Base-by-base conservation (phyloP, 1,139 yeast species). In the Groenewaldozyma sp. region DNA sequence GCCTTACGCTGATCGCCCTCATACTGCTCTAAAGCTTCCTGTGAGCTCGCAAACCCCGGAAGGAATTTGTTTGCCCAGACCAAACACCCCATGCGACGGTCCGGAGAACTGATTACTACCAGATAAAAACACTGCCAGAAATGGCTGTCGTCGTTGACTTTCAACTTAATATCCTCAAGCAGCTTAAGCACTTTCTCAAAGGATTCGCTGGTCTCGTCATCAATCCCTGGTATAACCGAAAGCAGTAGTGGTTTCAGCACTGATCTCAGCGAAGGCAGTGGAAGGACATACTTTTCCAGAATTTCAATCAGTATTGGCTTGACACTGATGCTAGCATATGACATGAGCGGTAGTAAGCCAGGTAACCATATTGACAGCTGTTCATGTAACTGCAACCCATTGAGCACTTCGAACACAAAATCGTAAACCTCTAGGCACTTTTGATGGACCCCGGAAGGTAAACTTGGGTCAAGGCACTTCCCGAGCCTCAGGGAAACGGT, bases 381-480 rank as follows among this genome's bases (percentile, higher is more conserved):
- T n/a, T 26, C 37, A 13, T 28, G 41, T 14, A 24, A 35, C 29
- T 24, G 45, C 37, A 44, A 36, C 7, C 50, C 50, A 26, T 45
- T 45, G 38, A 88, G 62, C 19, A 76, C 70, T 29, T 69, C 70
- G 60, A 91, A 84, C 2, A 88, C 74, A 40, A 69, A 65, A 31
- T 74, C 76, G 56, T 88, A 91, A 0, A 88, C 74, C 45, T 79
- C 86, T 34, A 91, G 63, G 0, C 96, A 72, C 58, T 86, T 88
- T 51, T 82, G 84, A 56, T 93, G 98, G 1, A 93, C 98, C 4
- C 98, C 98, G 41, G 94, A 83, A 0, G 98, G 98, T 19, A 91
- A 67, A 36, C 70, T 68, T 0, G 94, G 78, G 3, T 88, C 76
- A 31, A 91, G 64, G 49, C 98, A 91, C 40, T 74, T 68, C 1